These are phyloP conservation scores for Ceratocystiopsis brevicomis DNA, from an alignment of 2,329 filamentous ascomycete genomes.

Conservation along the genomic window DNA sequence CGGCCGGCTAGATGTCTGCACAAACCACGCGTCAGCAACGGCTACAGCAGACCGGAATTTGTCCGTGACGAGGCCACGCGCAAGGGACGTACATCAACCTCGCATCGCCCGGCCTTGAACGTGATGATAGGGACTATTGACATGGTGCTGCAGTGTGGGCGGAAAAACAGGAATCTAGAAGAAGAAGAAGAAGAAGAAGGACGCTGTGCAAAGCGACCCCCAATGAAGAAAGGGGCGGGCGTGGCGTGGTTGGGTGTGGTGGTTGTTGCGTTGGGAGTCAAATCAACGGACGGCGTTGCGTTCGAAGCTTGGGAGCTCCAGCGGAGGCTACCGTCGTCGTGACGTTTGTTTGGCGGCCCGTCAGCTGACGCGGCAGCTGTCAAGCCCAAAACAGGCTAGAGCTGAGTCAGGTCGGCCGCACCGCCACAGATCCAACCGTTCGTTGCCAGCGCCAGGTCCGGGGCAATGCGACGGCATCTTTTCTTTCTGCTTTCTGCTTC, in stretches of 20 bases:
- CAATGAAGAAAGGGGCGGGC: neutral
- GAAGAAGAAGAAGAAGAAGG: neutral
- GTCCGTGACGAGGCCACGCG: conserved; percentile 2
- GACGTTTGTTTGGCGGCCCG: conserved; percentile 5
- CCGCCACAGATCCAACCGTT: too few relatives aligned
- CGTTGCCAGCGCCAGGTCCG: too few relatives aligned
- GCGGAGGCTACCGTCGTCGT: conserved; percentile 8
- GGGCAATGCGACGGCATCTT: too few relatives aligned
- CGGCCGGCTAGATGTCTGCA: conserved; percentile 19
- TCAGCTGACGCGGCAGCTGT: neutral
- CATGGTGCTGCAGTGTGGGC: conserved; percentile 30
- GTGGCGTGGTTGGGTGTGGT: neutral
- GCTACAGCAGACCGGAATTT: neutral
- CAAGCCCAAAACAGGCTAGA: neutral
- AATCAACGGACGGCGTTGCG: neutral
- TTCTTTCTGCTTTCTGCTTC: too few relatives aligned
- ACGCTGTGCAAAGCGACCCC: too few relatives aligned
- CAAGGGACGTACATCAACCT: conserved; percentile 49
- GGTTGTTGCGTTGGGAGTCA: neutral
- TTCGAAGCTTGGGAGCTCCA: conserved; percentile 4
- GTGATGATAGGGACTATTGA: conserved; percentile 74
- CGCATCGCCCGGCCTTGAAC: conserved; percentile 87
- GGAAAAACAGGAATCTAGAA: too few relatives aligned
- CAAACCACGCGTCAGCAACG: neutral
- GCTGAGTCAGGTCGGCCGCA: neutral